Evolutionary conservation across 1,284 basidiomycete genomes (phyloP), one percentile per base, ranked within the genome.

Genomic region (Leccinum griseonigrum): DNA sequence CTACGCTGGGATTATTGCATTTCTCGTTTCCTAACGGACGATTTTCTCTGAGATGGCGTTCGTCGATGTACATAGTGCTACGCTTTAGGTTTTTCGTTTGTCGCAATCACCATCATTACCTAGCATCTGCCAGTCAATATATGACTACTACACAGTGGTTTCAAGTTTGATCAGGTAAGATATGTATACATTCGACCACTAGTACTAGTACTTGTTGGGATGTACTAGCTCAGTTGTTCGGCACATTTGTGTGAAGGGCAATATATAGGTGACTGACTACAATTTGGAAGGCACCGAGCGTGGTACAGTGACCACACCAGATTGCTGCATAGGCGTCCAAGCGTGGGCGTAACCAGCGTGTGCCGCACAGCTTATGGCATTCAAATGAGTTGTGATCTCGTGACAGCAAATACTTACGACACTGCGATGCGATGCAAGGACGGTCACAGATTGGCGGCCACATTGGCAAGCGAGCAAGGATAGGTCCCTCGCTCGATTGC

Each of bases 41-140:
- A 62, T 68, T 64, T 57, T 58, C 61, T 60, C 58, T 29, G 52
- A 50, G 54, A 61, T 56, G 68, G 22, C 46, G 64, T 59, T 60
- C 58, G 63, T 63, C 57, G 56, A 61, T 75, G 73, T 72, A 75
- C 67, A 76, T 76, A 73, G 67, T 64, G 54, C 60, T 70, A 56
- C 59, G 56, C 57, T 57, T 70, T 48, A 43, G 52, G 16, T 14
- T 56, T 63, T 55, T 54, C 32, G 34, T 57, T 56, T 58, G 26
- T 67, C 52, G 26, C 64, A 57, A 56, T 62, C 57, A 63, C 38
- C 48, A 63, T 48, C 52, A 62, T 55, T 61, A 60, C 56, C 18
- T 63, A 68, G 63, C 60, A 59, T 62, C 56, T 67, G 34, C 32
- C 54, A 52, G 53, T 36, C 56, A 59, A 46, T 57, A 55, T 63